Evolutionary conservation across 2,329 filamentous ascomycete species (phyloP).

Genomic region (Pestalotiopsis sp.): DNA sequence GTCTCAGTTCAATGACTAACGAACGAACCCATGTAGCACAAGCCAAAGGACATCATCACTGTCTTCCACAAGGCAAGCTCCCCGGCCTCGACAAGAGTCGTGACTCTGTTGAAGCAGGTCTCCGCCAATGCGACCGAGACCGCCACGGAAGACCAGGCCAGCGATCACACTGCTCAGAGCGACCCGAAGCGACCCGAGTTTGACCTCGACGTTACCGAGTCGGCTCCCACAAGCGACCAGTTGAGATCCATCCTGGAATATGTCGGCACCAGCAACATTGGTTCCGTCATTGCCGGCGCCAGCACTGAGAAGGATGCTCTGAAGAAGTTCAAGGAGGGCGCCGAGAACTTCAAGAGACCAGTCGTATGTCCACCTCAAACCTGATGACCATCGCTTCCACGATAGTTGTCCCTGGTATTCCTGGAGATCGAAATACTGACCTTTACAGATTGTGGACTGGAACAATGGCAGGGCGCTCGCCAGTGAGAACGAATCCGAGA

Average conservation of each 20-base stretch:
- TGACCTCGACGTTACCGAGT: constrained; percentile 83
- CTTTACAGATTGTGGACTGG: constrained; percentile 78
- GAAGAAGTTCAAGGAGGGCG: constrained; percentile 73
- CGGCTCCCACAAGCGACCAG: constrained; percentile 79
- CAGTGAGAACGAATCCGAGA: constrained; percentile 85
- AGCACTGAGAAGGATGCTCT: constrained; percentile 76
- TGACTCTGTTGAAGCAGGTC: constrained; percentile 78
- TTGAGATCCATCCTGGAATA: constrained; percentile 84
- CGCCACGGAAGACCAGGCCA: constrained; percentile 76
- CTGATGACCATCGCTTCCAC: not conserved
- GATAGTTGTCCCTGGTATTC: constrained; percentile 8
- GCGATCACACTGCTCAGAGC: constrained; percentile 64
- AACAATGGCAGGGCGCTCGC: constrained; percentile 81
- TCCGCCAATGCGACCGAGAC: constrained; percentile 69
- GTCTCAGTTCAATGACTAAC: not conserved
- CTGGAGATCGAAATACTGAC: constrained; percentile 24
- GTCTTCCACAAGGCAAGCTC: constrained; percentile 88
- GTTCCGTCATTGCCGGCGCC: constrained; percentile 72
- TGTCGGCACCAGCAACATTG: constrained; percentile 65
- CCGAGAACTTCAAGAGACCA: constrained; percentile 71
- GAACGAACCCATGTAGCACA: constrained; percentile 54
- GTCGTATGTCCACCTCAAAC: constrained; percentile 60
- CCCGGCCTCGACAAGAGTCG: constrained; percentile 72
- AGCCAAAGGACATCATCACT: constrained; percentile 87
- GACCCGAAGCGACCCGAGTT: constrained; percentile 67